phyloP scores from a whole-genome alignment of 495 filamentous ascomycete genomes.

The Podospora comata region DNA sequence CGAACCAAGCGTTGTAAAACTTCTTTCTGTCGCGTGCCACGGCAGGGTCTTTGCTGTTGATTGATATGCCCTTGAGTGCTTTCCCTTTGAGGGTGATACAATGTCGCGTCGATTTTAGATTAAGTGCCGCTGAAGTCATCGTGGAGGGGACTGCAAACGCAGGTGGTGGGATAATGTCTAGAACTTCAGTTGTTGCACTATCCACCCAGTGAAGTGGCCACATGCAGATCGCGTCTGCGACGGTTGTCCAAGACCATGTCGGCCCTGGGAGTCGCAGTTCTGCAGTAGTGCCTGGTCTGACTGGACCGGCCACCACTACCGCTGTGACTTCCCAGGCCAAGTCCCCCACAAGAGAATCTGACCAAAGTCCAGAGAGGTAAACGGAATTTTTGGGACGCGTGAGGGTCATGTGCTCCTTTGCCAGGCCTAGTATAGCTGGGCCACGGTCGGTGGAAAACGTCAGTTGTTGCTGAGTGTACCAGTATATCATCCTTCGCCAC shows the following conservation, averaged over 20 bases:
- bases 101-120: neutral
- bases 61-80: neutral
- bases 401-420: neutral
- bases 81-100: neutral
- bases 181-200: neutral
- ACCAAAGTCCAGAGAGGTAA: slow-evolving; percentile 3
- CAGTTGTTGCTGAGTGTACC: slow-evolving; percentile 6
- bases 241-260: slow-evolving; percentile 1
- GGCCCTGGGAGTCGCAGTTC: neutral
- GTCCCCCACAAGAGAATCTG: neutral
- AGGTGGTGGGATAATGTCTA: neutral
- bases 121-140: neutral
- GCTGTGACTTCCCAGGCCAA: neutral
- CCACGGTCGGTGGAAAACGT: neutral
- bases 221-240: neutral
- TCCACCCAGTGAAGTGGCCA: slow-evolving; percentile 1
- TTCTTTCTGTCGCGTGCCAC: neutral
- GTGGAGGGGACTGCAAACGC: neutral
- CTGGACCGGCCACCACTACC: neutral
- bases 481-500: neutral
- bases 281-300: neutral
- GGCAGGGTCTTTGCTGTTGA: neutral
- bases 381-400: neutral
- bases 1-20: neutral
- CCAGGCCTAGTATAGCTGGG: neutral